Percentiles rank a stretch among this genome's conserved stretches.
phyloP scores from a whole-genome alignment of 1,284 basidiomycete genomes.

The Entoloma clypeatum region DNA sequence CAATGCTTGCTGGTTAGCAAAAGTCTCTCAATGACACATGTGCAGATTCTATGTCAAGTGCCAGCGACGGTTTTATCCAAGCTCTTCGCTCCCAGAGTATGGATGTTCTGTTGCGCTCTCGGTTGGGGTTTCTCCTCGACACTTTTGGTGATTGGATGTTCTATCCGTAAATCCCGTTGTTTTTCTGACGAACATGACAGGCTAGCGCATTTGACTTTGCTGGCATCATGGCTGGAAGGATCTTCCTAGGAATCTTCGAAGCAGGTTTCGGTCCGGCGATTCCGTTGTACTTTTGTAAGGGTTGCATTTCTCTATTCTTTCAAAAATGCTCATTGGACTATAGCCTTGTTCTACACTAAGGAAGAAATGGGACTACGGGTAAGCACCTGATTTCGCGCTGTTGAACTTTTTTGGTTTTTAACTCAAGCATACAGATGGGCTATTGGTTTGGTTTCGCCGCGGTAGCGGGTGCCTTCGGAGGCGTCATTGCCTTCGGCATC shows the following conservation, averaged over 20 bases:
- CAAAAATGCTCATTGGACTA: slow-evolving; percentile 2
- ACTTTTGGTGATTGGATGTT: slow-evolving; percentile 49
- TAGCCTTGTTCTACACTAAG: slow-evolving; percentile 75
- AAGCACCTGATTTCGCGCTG: slow-evolving; percentile 8
- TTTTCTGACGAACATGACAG: slow-evolving; percentile 31
- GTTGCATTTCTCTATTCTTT: background rate
- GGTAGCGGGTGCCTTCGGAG: slow-evolving; percentile 75
- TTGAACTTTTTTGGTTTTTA: background rate
- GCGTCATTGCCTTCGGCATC: slow-evolving; percentile 69
- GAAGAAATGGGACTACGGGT: slow-evolving; percentile 64
- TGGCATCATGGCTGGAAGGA: slow-evolving; percentile 53
- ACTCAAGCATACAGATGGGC: slow-evolving; percentile 42
- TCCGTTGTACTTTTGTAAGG: slow-evolving; percentile 68
- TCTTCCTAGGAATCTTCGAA: slow-evolving; percentile 68
- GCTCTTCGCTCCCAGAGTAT: slow-evolving; percentile 59
- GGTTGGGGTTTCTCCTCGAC: slow-evolving; percentile 72
- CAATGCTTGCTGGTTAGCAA: background rate
- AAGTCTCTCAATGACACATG: background rate
- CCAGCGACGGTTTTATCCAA: slow-evolving; percentile 66
- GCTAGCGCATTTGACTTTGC: slow-evolving; percentile 54
- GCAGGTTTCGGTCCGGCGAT: slow-evolving; percentile 71
- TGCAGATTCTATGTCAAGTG: slow-evolving; percentile 68
- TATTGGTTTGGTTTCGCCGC: slow-evolving; percentile 80
- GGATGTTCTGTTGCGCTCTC: slow-evolving; percentile 62
- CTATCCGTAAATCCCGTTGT: background rate